A percentile compares a stretch with the other conserved stretches of the same genome.
Conservation (phyloP, 164 flowering plant species). For the Annona cherimola region DNA sequence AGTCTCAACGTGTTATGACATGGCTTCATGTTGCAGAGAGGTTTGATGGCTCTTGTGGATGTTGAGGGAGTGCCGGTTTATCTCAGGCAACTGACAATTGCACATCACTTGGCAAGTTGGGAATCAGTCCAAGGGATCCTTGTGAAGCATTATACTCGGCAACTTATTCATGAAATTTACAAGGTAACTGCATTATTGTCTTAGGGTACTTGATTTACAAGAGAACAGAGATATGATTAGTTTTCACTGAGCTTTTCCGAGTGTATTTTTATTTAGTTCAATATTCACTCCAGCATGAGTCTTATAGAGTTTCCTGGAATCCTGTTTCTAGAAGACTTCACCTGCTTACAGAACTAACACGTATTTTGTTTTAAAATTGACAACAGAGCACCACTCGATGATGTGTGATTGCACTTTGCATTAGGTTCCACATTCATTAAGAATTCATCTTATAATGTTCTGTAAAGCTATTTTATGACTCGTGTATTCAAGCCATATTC, state of each 20-base stretch:
- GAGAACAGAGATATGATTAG: too few species aligned
- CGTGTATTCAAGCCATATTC: neutral
- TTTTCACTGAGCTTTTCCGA: neutral
- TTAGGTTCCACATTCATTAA: too few species aligned
- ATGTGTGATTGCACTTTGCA: neutral
- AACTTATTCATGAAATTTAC: conserved; percentile 88
- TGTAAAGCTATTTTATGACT: neutral
- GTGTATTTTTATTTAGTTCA: neutral
- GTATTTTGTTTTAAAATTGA: neutral
- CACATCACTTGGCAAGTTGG: conserved; percentile 89
- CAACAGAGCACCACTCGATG: neutral
- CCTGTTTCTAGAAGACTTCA: too few species aligned
- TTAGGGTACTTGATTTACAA: too few species aligned
- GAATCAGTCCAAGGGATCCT: conserved; percentile 78
- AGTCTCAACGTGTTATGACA: neutral
- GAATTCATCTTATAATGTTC: neutral
- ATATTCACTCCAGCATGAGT: neutral
- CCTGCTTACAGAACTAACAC: neutral
- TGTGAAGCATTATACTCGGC: conserved; percentile 69
- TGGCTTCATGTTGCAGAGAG: conserved; percentile 52
- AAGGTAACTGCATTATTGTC: conserved; percentile 43
- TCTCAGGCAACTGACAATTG: conserved; percentile 58
- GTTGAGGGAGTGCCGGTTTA: conserved; percentile 86
- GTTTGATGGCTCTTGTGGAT: conserved; percentile 93
- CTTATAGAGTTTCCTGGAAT: too few species aligned